These are phyloP conservation scores for Acanthamoeba healyi DNA, from an alignment of 208 protist genomes.

Conservation along the genomic window DNA sequence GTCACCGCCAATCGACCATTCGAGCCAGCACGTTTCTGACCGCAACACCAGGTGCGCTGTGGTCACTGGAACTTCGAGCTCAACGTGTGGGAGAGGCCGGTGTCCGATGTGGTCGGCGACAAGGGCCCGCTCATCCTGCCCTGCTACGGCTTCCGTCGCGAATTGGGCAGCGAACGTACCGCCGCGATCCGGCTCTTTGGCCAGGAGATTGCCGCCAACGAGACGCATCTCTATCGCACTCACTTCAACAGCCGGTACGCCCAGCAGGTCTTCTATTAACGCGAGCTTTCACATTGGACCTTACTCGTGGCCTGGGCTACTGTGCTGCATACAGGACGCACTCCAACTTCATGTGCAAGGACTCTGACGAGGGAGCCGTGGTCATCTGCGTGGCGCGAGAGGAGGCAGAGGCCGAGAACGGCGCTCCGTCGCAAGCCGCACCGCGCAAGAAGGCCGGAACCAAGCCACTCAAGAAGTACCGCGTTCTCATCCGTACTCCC, in stretches of 20 bases:
- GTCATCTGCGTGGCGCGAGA: constrained; percentile 21
- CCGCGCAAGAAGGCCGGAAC: constrained; percentile 41
- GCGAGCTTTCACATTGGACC: not conserved
- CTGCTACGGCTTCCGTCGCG: constrained; percentile 23
- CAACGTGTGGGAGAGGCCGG: constrained; percentile 51
- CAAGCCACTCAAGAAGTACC: constrained; percentile 66
- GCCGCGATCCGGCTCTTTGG: constrained; percentile 24
- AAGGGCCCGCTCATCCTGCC: constrained; percentile 15
- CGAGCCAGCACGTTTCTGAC: not conserved
- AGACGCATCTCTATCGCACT: constrained; percentile 41
- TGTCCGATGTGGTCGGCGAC: not conserved
- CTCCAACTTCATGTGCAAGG: constrained; percentile 60
- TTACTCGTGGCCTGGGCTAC: not conserved
- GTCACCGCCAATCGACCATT: not conserved
- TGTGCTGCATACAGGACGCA: no score
- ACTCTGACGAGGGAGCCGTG: constrained; percentile 46
- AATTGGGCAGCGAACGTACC: constrained; percentile 35
- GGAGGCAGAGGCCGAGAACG: not conserved
- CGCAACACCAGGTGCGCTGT: not conserved
- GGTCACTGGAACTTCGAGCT: constrained; percentile 62
- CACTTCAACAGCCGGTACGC: constrained; percentile 2
- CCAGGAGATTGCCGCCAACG: not conserved
- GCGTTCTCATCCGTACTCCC: constrained; percentile 14
- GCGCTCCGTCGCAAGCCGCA: not conserved
- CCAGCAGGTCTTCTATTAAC: not conserved